Base-by-base conservation (phyloP, 208 protist genomes). In the Lotmaria passim region DNA sequence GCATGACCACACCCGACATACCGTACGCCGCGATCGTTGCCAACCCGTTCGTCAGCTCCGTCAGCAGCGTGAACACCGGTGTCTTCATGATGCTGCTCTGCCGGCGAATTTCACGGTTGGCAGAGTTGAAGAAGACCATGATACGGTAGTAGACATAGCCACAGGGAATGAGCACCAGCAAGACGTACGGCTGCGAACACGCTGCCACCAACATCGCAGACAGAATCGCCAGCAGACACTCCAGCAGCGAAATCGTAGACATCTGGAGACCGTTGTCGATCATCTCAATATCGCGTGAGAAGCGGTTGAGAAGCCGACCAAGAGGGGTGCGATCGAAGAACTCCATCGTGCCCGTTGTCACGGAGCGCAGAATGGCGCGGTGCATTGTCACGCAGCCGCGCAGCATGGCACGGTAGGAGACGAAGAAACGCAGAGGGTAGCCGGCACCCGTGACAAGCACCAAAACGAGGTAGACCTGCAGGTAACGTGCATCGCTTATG, bases 271-370 rank as follows among this genome's bases (percentile, higher is more conserved):
- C 59, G 26, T 73, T 69, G 69, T 98, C 94, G 21, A 98, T 69
- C 24, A 59, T 67, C 34, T 86, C 81, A n/a, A 97, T 79, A 55
- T 99, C 97, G 39, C 92, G 91, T n/a, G 82, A 91, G 75, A 99
- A 98, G 33, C 98, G 83, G 69, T 98, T 98, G 19, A 99, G 43
- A 23, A 99, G 90, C 33, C 97, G 85, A 3, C 98, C 98, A 7
- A 91, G 41, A 0, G 96, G 97, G 3, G 91, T 99, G 7, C 78
- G 90, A 73, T 99, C 95, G 74, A 98, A 99, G 67, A 98, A 99
- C n/a, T 66, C 57, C 76, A 97, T 90, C 8, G 92, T 90, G n/a
- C 81, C 79, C 11, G 41, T 57, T 0, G 82, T 30, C 17, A 94
- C 66, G 19, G 68, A 89, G 14, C 59, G 55, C 19, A 95, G 75